Conservation (phyloP, 2,329 filamentous ascomycete genomes). For the Clonostachys sp. region DNA sequence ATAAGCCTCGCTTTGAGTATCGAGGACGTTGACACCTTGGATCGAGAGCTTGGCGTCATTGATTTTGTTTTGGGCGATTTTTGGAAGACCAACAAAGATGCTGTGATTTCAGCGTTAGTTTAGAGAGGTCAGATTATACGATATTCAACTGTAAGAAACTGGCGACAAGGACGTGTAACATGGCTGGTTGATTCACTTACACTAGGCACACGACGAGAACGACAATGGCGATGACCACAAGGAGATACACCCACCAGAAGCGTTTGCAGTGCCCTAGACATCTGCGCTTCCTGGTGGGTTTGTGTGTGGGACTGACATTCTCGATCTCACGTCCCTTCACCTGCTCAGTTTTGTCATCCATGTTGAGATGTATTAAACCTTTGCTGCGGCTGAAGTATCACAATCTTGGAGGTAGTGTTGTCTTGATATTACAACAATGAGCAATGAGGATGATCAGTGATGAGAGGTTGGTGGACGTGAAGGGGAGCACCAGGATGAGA, state of each 20-base stretch:
- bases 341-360: background rate
- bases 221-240: slow-evolving; percentile 41
- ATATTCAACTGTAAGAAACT: background rate
- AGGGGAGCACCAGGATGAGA: too few relatives aligned
- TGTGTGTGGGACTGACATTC: slow-evolving; percentile 10
- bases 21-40: slow-evolving; percentile 42
- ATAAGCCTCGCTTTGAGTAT: slow-evolving; percentile 38
- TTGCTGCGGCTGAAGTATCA: too few relatives aligned
- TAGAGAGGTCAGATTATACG: background rate
- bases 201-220: slow-evolving; percentile 53
- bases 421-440: too few relatives aligned
- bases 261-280: slow-evolving; percentile 43
- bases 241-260: slow-evolving; percentile 59
- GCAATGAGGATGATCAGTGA: too few relatives aligned
- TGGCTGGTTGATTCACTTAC: slow-evolving; percentile 35
- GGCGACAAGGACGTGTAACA: background rate
- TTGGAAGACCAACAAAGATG: slow-evolving; percentile 51
- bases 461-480: too few relatives aligned
- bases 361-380: background rate
- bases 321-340: background rate
- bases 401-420: too few relatives aligned
- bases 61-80: slow-evolving; percentile 51
- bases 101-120: slow-evolving; percentile 20
- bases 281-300: slow-evolving; percentile 26
- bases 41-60: slow-evolving; percentile 47